Base-by-base conservation (phyloP, 352 stramenopile genomes). In the Globisporangium abappressorium region DNA sequence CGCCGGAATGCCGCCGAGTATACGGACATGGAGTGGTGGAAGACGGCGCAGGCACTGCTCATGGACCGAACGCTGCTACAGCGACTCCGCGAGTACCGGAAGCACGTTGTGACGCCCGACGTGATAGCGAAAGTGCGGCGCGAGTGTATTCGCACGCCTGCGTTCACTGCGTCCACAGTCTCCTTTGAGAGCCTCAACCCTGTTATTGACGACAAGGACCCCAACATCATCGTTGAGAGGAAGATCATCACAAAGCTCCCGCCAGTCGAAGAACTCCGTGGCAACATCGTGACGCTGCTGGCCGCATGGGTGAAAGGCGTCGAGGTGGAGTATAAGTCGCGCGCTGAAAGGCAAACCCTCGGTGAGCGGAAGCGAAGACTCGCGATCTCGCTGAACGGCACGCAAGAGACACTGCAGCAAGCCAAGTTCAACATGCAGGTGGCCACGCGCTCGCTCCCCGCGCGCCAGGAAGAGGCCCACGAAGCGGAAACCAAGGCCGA, bases 21-120 rank as follows among this genome's bases (percentile, higher is more conserved):
- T 68, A 90, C 80, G 2, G 83, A 86, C 62, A 62, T 83, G 18
- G 86, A 94, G 56, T 94, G 86, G 86, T 93, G 84, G 86, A 91
- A 92, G 58, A 85, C 84, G 0, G 79, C 80, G 14, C 87, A 94
- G 61, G 85, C 87, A 11, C 56, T 94, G 65, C 72, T 94, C 18
- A 94, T 94, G 85, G 85, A 94, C 66, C 80, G 87, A 26, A 82
- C 74, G 47, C 62, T 94, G 9, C 56, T 94, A 20, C 80, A 84
- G 43, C 76, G 80, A 7, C 62, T 94, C 36, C 71, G 86, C 5
- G 68, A 77, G 0, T 91, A 91, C 62, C 72, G 78, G 0, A 75
- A 89, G 22, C 80, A 85, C 22, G 57, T 49, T 1, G 68, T 93
- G 28, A 75, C 81, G 0, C 69, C 85, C 1, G 85, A 94, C 8